Evolutionary conservation across 1,139 yeast genomes (phyloP), one percentile per base, ranked within the genome.

Genomic region (Geotrichum bryndzae): DNA sequence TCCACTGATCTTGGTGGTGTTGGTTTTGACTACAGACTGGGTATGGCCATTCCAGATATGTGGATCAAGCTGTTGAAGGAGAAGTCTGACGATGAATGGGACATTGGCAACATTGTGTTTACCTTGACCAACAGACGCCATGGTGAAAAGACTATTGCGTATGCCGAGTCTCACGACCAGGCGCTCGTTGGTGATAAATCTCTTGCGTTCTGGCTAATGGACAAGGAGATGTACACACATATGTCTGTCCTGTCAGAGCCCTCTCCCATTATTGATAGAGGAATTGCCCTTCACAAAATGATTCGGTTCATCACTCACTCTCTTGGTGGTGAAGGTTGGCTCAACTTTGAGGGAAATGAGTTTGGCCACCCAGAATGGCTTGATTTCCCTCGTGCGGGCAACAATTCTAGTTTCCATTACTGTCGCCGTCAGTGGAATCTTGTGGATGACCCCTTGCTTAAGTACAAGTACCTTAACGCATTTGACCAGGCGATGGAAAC

Each of bases 291-390:
- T 65, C 99, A 94, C 77, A 94, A 94, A 74, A 76, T 94, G 84
- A 92, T 94, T 66, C 81, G 99, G 66, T 80, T 94, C 64, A 71
- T 92, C 41, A 92, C 98, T 0, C 94, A 90, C 71, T 78, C 94
- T 0, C 79, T 94, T 31, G 98, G 98, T 57, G 99, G 99, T 63
- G 98, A 94, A 74, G 97, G 96, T 0, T 94, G 92, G 73, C 82
- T 94, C 70, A 92, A 91, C 72, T 94, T 94, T 72, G 98, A 92
- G 78, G 99, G 99, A 62, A 94, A 94, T 72, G 99, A 94, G 76
- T 94, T 94, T 77, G 99, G 99, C 18, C 99, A 94, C 71, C 99
- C 99, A 2, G 99, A 94, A 74, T 94, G 99, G 99, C 82, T 94
- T 57, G 99, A 94, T 74, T 94, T 94, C 80, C 99, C 99, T 13